Conservation (phyloP, 2,329 filamentous ascomycete species). For the Ophiostoma novo-ulmi region DNA sequence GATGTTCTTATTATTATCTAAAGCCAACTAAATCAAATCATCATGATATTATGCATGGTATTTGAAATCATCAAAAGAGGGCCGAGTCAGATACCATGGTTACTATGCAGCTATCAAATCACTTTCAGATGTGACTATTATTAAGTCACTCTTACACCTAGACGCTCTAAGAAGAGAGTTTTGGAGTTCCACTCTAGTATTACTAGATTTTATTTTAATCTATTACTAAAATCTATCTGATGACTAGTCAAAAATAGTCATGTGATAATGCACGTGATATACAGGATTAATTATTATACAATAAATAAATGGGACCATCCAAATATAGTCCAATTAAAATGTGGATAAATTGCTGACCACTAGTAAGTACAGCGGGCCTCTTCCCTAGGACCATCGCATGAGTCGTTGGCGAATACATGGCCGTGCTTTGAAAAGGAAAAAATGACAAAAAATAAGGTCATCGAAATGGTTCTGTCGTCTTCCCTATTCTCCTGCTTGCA, state of each 20-base stretch:
- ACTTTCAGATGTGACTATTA: too few relatives aligned
- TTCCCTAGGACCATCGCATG: too few relatives aligned
- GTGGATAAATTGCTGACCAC: background rate
- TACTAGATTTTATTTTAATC: too few relatives aligned
- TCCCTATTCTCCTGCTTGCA: constrained; percentile 6
- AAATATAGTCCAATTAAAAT: background rate
- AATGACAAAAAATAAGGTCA: background rate
- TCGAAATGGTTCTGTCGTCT: background rate
- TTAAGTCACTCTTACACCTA: too few relatives aligned
- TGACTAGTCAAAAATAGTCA: too few relatives aligned
- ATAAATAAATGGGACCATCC: background rate
- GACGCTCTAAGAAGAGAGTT: too few relatives aligned
- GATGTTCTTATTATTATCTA: background rate
- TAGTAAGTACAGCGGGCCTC: background rate
- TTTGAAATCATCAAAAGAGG: background rate
- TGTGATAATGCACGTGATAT: background rate
- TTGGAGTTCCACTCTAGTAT: too few relatives aligned
- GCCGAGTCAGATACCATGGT: background rate
- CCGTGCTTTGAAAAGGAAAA: background rate
- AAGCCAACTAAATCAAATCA: background rate
- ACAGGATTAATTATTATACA: too few relatives aligned
- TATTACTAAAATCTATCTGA: too few relatives aligned
- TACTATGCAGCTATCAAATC: background rate
- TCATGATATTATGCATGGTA: background rate
- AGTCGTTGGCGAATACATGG: background rate